Base-by-base conservation (phyloP, 139 green algal species). In the Chlamydomonas schloesseri region DNA sequence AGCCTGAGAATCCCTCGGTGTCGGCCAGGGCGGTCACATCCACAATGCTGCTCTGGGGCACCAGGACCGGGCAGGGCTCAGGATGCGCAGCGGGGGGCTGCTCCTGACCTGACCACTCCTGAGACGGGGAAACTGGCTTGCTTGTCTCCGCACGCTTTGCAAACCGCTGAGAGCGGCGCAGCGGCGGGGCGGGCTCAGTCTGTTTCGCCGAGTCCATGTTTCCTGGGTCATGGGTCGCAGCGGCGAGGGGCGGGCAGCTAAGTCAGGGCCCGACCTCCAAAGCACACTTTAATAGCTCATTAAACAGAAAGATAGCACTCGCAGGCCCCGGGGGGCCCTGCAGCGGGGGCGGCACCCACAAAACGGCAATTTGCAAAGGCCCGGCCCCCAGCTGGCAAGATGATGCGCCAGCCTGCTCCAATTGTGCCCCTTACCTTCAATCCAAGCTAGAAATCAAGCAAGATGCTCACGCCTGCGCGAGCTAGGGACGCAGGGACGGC, bases 151-250 rank as follows among this genome's bases (percentile, higher is more conserved):
- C 6, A 18, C 78, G 71, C n/a, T 84, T 84, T 1, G 78, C 78
- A 74, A 84, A 84, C 1, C 78, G 64, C 29, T 75, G 64, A 36
- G 78, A 84, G 29, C 78, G 64, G 8, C 78, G 78, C 9, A 84
- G 42, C 28, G 78, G 37, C 8, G 58, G 77, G 14, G 64, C 42
- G 9, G 64, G 64, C 29, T 33, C 65, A 46, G 28, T 29, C 50
- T 73, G 71, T 29, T 58, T 17, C 8, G 29, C 46, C 5, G 55
- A 29, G 4, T 74, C 47, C 78, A 84, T 84, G 1, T 58, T 33
- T 29, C 34, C 33, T 82, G 74, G 55, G 55, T 82, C 55, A 24
- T 57, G 53, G 74, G 74, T 71, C 55, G 24, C 33, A 71, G 33
- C 37, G 37, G 58, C 55, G 1, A 21, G n/a, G 57, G 24, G 74